Evolutionary conservation across 306 rosid genomes (phyloP).

Genomic region (Vicia faba): DNA sequence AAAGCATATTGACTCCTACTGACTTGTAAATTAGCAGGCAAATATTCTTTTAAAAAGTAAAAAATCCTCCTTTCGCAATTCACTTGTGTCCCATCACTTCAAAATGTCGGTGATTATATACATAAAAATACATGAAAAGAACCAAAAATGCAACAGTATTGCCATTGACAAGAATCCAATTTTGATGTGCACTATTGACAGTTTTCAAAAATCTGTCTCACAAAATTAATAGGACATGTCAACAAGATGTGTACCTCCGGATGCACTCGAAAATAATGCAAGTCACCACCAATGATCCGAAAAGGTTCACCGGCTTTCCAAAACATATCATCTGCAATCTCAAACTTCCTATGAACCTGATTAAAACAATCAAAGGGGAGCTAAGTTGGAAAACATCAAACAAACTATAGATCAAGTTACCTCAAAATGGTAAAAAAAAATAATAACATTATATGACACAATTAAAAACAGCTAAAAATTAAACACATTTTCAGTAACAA

Average conservation of each 20-base stretch:
- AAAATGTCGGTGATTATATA: neutral
- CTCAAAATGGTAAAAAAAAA: slow-evolving; percentile 7
- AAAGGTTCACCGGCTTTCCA: slow-evolving; percentile 85
- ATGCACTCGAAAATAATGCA: slow-evolving; percentile 90
- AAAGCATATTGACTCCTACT: neutral
- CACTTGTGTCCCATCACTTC: slow-evolving; percentile 8
- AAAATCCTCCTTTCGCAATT: neutral
- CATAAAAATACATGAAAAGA: slow-evolving; percentile 11
- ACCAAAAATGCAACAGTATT: slow-evolving; percentile 15
- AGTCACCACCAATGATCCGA: slow-evolving; percentile 90
- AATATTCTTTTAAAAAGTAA: neutral
- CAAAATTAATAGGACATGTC: slow-evolving; percentile 8
- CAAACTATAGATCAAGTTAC: slow-evolving; percentile 10
- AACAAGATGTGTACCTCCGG: slow-evolving; percentile 66
- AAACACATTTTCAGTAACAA: neutral
- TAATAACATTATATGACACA: neutral
- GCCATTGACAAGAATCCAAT: neutral
- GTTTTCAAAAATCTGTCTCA: slow-evolving; percentile 16
- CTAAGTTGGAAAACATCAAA: slow-evolving; percentile 5
- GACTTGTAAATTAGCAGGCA: neutral
- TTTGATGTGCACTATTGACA: neutral
- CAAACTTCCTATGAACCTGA: slow-evolving; percentile 63
- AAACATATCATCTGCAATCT: slow-evolving; percentile 67
- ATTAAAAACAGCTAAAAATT: neutral
- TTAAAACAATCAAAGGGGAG: slow-evolving; percentile 29